Base-by-base conservation (phyloP, 176 grass and related monocot species). In the Oryza longistaminata region DNA sequence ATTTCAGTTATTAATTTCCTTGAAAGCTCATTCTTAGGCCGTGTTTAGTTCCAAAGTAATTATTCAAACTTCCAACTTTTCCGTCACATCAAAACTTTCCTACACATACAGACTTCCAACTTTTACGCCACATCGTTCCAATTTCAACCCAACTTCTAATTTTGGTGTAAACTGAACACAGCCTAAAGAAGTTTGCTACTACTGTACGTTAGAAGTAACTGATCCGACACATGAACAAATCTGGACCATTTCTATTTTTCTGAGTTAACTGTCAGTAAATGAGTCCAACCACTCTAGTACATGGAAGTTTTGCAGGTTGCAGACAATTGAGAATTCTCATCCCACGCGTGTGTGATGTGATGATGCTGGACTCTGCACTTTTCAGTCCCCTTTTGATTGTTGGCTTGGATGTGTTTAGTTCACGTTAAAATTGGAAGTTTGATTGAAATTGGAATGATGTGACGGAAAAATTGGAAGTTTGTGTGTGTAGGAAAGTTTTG, bases 241-340 rank as follows among this genome's bases (percentile, higher is more conserved):
- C 10, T 11, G 33, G 65, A 22, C n/a, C 16, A 10, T 53, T 46
- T 42, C n/a, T 66, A 46, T 55, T 66, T 7, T 33, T 66, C 7
- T 33, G 21, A 55, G 4, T 11, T 67, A 40, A 52, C 60, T 73
- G 35, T 43, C 31, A 66, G 5, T 74, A 74, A 77, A 55, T 42
- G 34, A 27, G 14, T 81, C 7, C 70, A 66, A n/a, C 61, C 55
- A 75, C 31, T 58, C 7, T 81, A 62, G n/a, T 68, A 12, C 21
- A 42, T 75, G 45, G 11, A 53, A 68, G 2, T n/a, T 70, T 81
- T 81, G 44, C 85, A 75, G 85, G 46, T 69, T 81, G 17, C 45
- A 58, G 11, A 67, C 19, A 53, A 67, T 74, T 74, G 16, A 55
- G 40, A 53, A 55, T 74, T 74, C 5, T 42, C 25, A 31, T 46